Evolutionary conservation across 2,329 filamentous ascomycete species (phyloP).

Genomic region (Chaetomiaceae sp.): DNA sequence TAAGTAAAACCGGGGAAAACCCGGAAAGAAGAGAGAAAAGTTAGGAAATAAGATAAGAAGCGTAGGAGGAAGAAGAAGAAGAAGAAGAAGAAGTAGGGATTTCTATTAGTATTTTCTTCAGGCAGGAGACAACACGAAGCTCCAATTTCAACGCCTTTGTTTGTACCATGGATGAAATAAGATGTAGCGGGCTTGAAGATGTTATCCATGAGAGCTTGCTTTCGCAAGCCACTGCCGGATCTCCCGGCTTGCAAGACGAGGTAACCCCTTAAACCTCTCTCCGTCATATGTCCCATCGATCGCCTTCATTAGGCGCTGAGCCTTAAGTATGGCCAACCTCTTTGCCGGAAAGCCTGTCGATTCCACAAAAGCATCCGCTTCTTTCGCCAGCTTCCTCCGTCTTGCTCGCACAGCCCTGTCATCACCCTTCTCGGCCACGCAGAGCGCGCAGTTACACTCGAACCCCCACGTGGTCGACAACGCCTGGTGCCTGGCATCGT

Average conservation of each 20-base stretch:
- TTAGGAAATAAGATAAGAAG: too few species aligned
- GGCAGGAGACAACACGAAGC: too few species aligned
- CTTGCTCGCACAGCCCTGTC: neutral
- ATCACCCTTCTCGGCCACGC: conserved; percentile 3
- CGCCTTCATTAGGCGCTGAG: neutral
- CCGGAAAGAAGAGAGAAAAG: too few species aligned
- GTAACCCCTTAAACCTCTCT: conserved; percentile 8
- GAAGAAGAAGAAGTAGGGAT: too few species aligned
- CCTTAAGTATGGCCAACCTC: neutral
- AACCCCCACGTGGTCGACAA: conserved; percentile 7
- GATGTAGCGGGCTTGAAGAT: too few species aligned
- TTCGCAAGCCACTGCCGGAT: conserved; percentile 3
- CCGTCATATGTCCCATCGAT: conserved; percentile 10
- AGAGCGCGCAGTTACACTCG: conserved; percentile 3
- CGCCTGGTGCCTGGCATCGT: neutral
- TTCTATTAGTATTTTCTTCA: too few species aligned
- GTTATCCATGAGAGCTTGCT: too few species aligned
- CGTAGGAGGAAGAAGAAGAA: too few species aligned
- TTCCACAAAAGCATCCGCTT: conserved; percentile 1
- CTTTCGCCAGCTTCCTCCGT: neutral
- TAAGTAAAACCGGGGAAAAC: too few species aligned
- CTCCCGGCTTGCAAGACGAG: neutral
- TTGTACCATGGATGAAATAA: too few species aligned
- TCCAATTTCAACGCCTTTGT: too few species aligned
- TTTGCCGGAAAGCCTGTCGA: neutral